Base-by-base conservation (phyloP, 1,284 basidiomycete genomes). In the Somion occarium region DNA sequence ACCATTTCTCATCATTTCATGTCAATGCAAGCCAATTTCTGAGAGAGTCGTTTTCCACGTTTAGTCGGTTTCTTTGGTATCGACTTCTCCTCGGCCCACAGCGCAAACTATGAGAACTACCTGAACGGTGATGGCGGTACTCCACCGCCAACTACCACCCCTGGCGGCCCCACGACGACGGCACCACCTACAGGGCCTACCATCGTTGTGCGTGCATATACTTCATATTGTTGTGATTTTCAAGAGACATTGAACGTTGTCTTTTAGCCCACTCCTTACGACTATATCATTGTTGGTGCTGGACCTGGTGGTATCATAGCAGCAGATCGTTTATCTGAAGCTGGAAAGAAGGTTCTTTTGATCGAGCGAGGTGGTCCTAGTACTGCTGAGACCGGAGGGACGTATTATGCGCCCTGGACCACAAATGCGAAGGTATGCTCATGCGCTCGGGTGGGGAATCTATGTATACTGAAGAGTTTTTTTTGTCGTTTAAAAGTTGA, bases 351-450 rank as follows among this genome's bases (percentile, higher is more conserved):
- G 50, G 80, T 83, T 3, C 67, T 83, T 9, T 67, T 84, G 2
- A 64, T 83, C 5, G 81, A 83, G 59, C 78, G 81, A 53, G 82
- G 82, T 49, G 81, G 81, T 0, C 82, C 82, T 1, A 78, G 76
- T 56, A 79, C 78, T n/a, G 73, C 72, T 19, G 67, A 76, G 54
- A 82, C 80, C 15, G 82, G 82, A 15, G 82, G 82, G n/a, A 76
- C 66, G 15, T 81, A 82, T 59, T 69, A 71, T 46, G 73, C 81
- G 1, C 64, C 70, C 3, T 83, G 82, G 82, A 23, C 20, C 12
- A 42, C 34, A n/a, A 30, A 18, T n/a, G 23, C 24, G 25, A 18
- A 20, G 12, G 15, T 23, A 45, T 24, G 22, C 30, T 37, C 19
- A 42, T 12, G 23, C 15, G 1, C 3, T 7, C 23, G 11, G 15